Base-by-base conservation (phyloP, 192 early-diverging fungal genomes). In the Backusella parvicylindrica region DNA sequence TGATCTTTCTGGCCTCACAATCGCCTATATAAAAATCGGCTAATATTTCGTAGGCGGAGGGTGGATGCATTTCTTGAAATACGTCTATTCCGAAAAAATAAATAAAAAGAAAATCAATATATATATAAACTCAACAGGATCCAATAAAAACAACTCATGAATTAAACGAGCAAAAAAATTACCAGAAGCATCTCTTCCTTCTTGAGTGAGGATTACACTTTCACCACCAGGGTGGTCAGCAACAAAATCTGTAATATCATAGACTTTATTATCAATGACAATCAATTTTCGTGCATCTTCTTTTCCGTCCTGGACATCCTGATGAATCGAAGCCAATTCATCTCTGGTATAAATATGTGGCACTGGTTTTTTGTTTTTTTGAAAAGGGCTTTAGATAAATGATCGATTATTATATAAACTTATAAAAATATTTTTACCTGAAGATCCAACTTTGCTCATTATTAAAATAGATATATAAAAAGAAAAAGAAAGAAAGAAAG, bases 21-120 rank as follows among this genome's bases (percentile, higher is more conserved):
- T 95, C 93, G 28, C 91, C 93, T 28, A 90, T 90, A 82, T 94
- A 93, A 76, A 85, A 90, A 77, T 93, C 89, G 73, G 89, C 89
- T 43, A 95, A 80, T 12, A 88, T 81, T 74, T 91, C 84, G 68
- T 86, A 84, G 7, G 92, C 86, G 65, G 84, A 83, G 65, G 81
- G 82, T 23, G 85, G 87, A 78, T 95, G 94, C 88, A 95, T 92
- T 13, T 87, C 91, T 53, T 92, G 86, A 71, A 95, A 95, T 6
- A 91, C 91, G 78, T 90, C 89, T 90, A 70, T 8, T 49, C 18
- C 12, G n/a, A n/a, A n/a, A n/a, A n/a, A n/a, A n/a, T n/a, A 64
- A 28, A 30, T 13, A 37, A 26, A 76, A 49, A 72, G 12, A 41
- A 72, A 71, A 74, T 65, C 26, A 28, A 56, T 56, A n/a, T n/a